Evolutionary conservation across 1,139 yeast genomes (phyloP).

Genomic region (Taphrina flavorubra): DNA sequence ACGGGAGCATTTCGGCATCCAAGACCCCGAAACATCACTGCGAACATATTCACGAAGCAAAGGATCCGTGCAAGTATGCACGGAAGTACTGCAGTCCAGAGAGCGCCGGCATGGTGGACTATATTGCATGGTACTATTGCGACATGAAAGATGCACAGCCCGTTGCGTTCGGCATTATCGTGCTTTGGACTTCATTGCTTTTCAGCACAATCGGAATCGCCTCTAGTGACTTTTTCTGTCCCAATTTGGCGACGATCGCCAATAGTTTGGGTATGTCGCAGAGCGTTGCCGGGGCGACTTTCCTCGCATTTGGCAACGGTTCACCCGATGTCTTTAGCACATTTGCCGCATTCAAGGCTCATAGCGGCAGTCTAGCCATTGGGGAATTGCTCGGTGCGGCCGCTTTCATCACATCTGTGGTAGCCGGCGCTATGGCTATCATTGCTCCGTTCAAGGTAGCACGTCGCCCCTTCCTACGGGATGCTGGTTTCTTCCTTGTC

Average conservation of each 20-base stretch:
- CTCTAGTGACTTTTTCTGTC: constrained; percentile 77
- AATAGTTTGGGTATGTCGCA: constrained; percentile 68
- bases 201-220: constrained; percentile 72
- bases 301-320: constrained; percentile 89
- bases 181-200: constrained; percentile 54
- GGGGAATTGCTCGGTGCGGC: constrained; percentile 91
- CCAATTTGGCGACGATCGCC: constrained; percentile 71
- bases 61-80: constrained; percentile 51
- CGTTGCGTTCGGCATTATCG: constrained; percentile 41
- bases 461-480: constrained; percentile 60
- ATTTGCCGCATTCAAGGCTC: constrained; percentile 73
- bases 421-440: constrained; percentile 75
- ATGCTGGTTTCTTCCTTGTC: constrained; percentile 59
- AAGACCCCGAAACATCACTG: constrained; percentile 42
- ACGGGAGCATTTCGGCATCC: not conserved
- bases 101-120: constrained; percentile 50
- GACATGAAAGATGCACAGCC: constrained; percentile 45
- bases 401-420: constrained; percentile 73
- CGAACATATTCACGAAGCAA: constrained; percentile 44
- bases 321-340: constrained; percentile 89
- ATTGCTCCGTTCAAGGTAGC: constrained; percentile 69
- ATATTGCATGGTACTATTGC: constrained; percentile 52
- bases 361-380: constrained; percentile 75
- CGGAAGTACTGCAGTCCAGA: constrained; percentile 50
- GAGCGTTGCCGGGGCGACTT: constrained; percentile 81